A percentile compares a stretch with the other conserved stretches of the same genome.
Evolutionary conservation across 768 basidiomycete species (phyloP).

Genomic region (Mycena rosella): DNA sequence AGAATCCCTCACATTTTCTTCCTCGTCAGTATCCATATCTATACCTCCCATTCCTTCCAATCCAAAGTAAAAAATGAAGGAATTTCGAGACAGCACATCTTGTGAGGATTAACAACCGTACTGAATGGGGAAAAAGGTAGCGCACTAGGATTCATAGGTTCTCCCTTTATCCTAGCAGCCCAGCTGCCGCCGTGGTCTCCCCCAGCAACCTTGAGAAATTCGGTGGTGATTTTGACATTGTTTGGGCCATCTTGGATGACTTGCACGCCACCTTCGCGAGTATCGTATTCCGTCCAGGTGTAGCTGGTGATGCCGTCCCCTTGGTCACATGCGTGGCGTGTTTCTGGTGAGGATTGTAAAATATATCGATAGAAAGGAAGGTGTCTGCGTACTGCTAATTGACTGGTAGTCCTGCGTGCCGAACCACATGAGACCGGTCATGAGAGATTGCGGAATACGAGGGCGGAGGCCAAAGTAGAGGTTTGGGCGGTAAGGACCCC

Average conservation of each 20-base stretch:
- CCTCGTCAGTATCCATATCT: conserved; percentile 82
- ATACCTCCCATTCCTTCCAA: conserved; percentile 89
- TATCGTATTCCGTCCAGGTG: conserved; percentile 90
- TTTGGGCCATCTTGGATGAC: conserved; percentile 84
- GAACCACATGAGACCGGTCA: conserved; percentile 96
- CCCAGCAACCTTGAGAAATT: conserved; percentile 88
- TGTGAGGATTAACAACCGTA: conserved; percentile 11
- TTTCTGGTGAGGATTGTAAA: conserved; percentile 56
- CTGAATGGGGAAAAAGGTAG: conserved; percentile 20
- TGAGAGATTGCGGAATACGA: conserved; percentile 86
- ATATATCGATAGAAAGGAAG: conserved; percentile 11
- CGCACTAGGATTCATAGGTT: conserved; percentile 78
- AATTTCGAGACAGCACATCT: conserved; percentile 71
- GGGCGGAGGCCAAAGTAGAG: conserved; percentile 96
- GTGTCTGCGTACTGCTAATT: conserved; percentile 63
- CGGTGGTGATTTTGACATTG: conserved; percentile 88
- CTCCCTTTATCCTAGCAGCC: conserved; percentile 87
- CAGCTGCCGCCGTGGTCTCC: conserved; percentile 89
- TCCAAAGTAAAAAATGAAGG: conserved; percentile 89
- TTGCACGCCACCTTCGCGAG: conserved; percentile 88
- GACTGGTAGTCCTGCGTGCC: conserved; percentile 89
- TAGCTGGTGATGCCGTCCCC: conserved; percentile 85
- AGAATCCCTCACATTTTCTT: conserved; percentile 72
- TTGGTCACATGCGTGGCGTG: conserved; percentile 92
- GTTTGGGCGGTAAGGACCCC: conserved; percentile 92